phyloP scores from a whole-genome alignment of 2,329 filamentous ascomycete genomes.

The Bimuria novae-zelandiae region DNA sequence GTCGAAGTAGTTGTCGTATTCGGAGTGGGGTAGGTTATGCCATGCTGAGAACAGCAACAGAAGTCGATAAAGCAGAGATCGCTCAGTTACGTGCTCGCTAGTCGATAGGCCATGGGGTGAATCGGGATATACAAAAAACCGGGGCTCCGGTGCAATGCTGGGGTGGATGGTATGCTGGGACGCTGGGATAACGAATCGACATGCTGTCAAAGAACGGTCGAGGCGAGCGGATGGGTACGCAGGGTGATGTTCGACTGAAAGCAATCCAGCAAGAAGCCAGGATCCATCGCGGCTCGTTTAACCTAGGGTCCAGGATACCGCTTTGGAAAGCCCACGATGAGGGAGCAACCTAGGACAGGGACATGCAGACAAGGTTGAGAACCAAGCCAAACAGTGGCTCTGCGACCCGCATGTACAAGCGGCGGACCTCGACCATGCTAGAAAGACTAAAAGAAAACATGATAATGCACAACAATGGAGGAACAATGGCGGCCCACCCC shows the following conservation, averaged over 20 bases:
- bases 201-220: not conserved
- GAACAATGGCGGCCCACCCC: conserved; percentile 48
- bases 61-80: not conserved
- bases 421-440: conserved; percentile 23
- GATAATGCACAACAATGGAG: conserved; percentile 36
- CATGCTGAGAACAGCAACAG: conserved; percentile 1
- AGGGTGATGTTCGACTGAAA: not conserved
- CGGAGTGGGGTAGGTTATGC: conserved; percentile 12
- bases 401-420: not conserved
- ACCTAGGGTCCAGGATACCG: too few relatives aligned
- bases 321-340: too few relatives aligned
- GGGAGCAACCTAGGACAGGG: not conserved
- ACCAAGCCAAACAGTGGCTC: not conserved
- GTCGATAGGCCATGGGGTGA: not conserved
- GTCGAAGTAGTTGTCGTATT: not conserved
- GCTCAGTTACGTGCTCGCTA: conserved; percentile 5
- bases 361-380: not conserved
- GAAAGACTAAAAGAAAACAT: conserved; percentile 34
- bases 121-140: conserved; percentile 7
- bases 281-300: not conserved
- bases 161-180: conserved; percentile 8
- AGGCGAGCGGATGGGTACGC: not conserved
- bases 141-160: conserved; percentile 17
- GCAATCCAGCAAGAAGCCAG: not conserved
- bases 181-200: conserved; percentile 1